Evolutionary conservation across 305 asterid species (phyloP).

Genomic region (Fraxinus dipetala): DNA sequence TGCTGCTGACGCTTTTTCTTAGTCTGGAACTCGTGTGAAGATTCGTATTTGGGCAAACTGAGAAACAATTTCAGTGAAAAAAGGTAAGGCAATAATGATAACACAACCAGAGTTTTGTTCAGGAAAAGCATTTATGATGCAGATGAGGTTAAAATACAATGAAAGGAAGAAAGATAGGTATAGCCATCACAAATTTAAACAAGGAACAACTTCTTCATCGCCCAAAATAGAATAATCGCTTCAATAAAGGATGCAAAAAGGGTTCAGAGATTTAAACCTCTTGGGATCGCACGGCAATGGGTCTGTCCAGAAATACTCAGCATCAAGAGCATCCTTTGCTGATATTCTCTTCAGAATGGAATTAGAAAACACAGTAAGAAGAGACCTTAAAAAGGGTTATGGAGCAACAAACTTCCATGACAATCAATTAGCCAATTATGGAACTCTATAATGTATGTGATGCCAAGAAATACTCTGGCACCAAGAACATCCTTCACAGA

Average conservation of each 20-base stretch:
- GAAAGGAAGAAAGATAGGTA: not conserved
- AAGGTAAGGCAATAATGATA: slow-evolving; percentile 10
- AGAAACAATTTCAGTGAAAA: slow-evolving; percentile 10
- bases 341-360: slow-evolving; percentile 65
- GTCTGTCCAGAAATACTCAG: slow-evolving; percentile 92
- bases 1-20: slow-evolving; percentile 95
- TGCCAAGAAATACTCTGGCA: not conserved
- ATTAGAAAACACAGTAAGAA: not conserved
- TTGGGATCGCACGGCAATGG: slow-evolving; percentile 92
- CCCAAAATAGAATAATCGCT: not conserved
- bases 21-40: slow-evolving; percentile 97
- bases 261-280: slow-evolving; percentile 43
- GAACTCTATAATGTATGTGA: not conserved
- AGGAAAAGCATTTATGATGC: not conserved
- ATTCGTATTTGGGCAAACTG: slow-evolving; percentile 87
- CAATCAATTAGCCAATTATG: slow-evolving; percentile 3
- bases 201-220: not conserved
- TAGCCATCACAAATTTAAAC: not conserved
- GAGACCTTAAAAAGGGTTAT: slow-evolving; percentile 15
- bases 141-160: not conserved
- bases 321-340: slow-evolving; percentile 89
- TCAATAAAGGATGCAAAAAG: not conserved
- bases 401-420: slow-evolving; percentile 3
- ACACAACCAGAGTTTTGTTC: not conserved
- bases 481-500: not conserved